phyloP scores from a whole-genome alignment of 805 yeast genomes.

The Wickerhamiella allomyrinae region DNA sequence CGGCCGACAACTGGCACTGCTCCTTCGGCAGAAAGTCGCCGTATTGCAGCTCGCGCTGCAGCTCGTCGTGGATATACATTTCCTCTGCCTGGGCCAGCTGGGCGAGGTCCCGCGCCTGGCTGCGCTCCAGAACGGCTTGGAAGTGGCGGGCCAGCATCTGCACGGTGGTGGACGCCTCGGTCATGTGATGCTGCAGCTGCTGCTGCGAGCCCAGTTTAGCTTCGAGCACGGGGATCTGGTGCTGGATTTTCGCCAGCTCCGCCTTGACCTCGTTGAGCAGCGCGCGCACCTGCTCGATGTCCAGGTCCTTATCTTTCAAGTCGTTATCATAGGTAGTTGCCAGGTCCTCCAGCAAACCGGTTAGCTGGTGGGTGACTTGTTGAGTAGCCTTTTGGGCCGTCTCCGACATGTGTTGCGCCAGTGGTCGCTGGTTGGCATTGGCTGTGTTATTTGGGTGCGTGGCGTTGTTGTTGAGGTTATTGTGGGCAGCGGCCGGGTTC shows the following conservation, averaged over 20 bases:
- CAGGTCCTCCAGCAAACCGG: constrained; percentile 22
- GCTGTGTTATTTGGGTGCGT: constrained; percentile 1
- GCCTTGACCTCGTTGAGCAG: constrained; percentile 30
- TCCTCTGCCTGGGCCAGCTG: constrained; percentile 45
- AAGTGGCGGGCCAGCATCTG: constrained; percentile 24
- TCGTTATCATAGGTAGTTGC: constrained; percentile 41
- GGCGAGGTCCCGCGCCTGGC: constrained; percentile 50
- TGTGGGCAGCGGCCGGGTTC: background rate
- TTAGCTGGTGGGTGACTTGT: constrained; percentile 4
- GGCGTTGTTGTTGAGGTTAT: background rate
- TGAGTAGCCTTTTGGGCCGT: background rate
- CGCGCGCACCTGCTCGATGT: constrained; percentile 34
- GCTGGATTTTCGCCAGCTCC: constrained; percentile 28
- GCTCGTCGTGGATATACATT: constrained; percentile 19
- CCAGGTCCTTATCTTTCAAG: constrained; percentile 40
- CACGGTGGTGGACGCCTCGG: constrained; percentile 20
- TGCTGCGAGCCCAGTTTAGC: constrained; percentile 22
- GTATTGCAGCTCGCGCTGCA: constrained; percentile 13
- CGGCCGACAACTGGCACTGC: constrained; percentile 23
- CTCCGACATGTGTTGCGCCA: background rate
- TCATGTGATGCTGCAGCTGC: constrained; percentile 12
- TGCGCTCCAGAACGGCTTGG: constrained; percentile 39
- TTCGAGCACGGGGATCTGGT: constrained; percentile 20
- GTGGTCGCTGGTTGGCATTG: background rate
- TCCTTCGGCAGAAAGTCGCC: constrained; percentile 10